These are phyloP conservation scores for Arthrobotrys iridis DNA, from an alignment of 2,329 filamentous ascomycete species.

Conservation along the genomic window DNA sequence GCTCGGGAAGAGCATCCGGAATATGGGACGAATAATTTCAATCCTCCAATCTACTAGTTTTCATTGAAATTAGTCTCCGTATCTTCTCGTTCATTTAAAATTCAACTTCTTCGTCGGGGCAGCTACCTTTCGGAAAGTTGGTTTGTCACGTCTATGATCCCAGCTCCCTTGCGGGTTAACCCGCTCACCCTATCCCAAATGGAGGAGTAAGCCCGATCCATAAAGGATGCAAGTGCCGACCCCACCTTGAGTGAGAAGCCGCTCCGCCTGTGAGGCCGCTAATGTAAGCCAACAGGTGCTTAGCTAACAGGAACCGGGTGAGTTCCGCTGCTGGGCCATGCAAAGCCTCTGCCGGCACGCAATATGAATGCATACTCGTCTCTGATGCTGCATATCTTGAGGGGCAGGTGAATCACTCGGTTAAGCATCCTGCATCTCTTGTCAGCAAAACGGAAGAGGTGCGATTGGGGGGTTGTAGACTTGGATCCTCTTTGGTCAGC, in stretches of 20 bases:
- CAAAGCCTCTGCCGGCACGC: neutral
- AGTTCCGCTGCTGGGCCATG: neutral
- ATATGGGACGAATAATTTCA: neutral
- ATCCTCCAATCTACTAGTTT: neutral
- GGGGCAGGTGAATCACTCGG: neutral
- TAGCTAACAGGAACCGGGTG: neutral
- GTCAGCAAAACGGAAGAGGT: neutral
- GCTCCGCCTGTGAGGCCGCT: neutral
- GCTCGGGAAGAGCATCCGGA: slow-evolving; percentile 5
- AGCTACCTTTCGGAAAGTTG: neutral
- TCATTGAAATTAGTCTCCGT: neutral
- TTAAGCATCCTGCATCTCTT: neutral
- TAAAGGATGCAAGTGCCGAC: neutral
- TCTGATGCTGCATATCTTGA: neutral
- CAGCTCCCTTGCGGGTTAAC: too few species aligned
- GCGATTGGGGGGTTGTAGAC: too few species aligned
- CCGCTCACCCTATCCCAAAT: neutral
- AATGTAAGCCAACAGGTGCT: slow-evolving; percentile 5
- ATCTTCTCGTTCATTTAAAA: neutral
- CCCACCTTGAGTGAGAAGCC: slow-evolving; percentile 2
- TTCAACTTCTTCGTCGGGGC: neutral
- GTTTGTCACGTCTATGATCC: neutral
- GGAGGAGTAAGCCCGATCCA: slow-evolving; percentile 13
- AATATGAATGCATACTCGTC: neutral
- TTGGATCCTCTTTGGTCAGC: neutral